Evolutionary conservation across 2,329 filamentous ascomycete species (phyloP).

Genomic region (Colletotrichum spaethianum): DNA sequence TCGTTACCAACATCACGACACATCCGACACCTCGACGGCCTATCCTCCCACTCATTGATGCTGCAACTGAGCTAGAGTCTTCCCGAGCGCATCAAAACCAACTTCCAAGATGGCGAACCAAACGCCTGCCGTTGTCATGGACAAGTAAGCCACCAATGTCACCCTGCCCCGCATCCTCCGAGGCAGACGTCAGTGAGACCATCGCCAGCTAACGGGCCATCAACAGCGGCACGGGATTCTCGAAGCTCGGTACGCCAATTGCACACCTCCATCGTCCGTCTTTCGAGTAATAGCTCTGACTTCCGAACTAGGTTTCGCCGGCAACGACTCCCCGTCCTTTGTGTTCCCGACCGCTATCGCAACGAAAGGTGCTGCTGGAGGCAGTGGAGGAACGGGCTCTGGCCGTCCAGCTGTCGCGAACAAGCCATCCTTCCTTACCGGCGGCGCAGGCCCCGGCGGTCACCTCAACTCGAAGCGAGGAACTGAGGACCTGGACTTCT

Average conservation of each 20-base stretch:
- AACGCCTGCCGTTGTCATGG: constrained; percentile 99
- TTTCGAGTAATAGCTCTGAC: constrained; percentile 46
- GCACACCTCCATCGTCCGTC: constrained; percentile 19
- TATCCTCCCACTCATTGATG: constrained; percentile 32
- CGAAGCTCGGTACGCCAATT: constrained; percentile 86
- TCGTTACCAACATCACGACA: constrained; percentile 43
- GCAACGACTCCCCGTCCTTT: constrained; percentile 99
- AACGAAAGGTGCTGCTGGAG: constrained; percentile 84
- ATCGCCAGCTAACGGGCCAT: constrained; percentile 44
- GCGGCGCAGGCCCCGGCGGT: constrained; percentile 85
- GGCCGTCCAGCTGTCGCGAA: constrained; percentile 92
- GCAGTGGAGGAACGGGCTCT: constrained; percentile 82
- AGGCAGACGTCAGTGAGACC: constrained; percentile 42
- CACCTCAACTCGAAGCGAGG: constrained; percentile 93
- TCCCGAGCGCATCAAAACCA: constrained; percentile 26
- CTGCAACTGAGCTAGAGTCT: constrained; percentile 31
- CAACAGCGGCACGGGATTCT: constrained; percentile 96
- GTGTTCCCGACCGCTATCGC: constrained; percentile 99
- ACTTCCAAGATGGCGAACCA: constrained; percentile 84
- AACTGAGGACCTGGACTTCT: constrained; percentile 98
- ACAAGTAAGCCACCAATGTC: constrained; percentile 84
- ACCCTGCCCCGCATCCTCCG: constrained; percentile 48
- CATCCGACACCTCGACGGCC: constrained; percentile 20
- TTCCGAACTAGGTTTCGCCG: constrained; percentile 84
- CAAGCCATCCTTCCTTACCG: constrained; percentile 95